Base-by-base conservation (phyloP, 208 protist species). In the Trypanosoma platydactyli region DNA sequence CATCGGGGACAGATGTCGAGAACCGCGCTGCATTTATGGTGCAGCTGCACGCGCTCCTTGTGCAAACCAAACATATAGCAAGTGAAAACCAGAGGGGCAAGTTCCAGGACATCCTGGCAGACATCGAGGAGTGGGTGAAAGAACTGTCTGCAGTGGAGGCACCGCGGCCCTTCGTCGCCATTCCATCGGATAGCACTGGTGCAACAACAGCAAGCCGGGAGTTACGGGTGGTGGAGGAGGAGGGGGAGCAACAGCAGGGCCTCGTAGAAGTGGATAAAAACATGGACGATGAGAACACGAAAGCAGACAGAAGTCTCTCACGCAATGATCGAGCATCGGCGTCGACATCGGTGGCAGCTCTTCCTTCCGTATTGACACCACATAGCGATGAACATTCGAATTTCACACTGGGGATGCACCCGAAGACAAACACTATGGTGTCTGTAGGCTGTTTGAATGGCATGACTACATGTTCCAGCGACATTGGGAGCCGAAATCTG, bases 11-110 rank as follows among this genome's bases (percentile, higher is more conserved):
- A 65, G 77, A 75, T 59, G 24, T 82, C 53, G 89, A 94, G 22
- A 94, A 91, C 78, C 81, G 80, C 27, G 55, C 75, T 11, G 81
- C 86, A 0, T 95, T 92, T 69, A 63, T 95, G 25, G 89, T 86
- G 40, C 89, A 95, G 55, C 77, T 95, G 33, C 77, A 78, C 41
- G 79, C 79, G 0, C 63, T 91, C 40, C 77, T 95, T 30, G 77
- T 80, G 3, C 86, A 88, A 49, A 73, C 89, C 16, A 80, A 66
- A 68, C 59, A 75, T 35, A 57, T 78, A 18, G 58, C 83, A 44
- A 63, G 71, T 30, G 79, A 66, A 29, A 72, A 69, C 20, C 81
- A 80, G 57, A 84, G 80, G 73, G 73, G 81, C 5, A 86, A 81
- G 58, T 59, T 86, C 24, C 42, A 38, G 13, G 83, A 86, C 27